Conservation (phyloP, 805 yeast species). For the Saturnispora hagleri region DNA sequence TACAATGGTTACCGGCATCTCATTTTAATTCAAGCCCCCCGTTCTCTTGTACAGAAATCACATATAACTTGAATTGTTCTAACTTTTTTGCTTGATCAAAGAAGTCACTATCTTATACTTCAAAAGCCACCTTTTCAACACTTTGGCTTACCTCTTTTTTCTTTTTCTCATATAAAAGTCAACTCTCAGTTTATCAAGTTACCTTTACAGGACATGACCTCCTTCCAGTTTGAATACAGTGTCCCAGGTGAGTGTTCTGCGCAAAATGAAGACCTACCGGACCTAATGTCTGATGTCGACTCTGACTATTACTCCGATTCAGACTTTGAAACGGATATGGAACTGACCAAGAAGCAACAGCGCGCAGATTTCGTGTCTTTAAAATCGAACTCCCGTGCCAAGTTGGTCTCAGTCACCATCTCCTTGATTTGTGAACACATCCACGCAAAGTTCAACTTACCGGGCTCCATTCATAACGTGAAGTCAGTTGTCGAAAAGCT, state of each 20-base stretch:
- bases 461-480: neutral
- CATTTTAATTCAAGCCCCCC: neutral
- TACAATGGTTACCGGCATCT: neutral
- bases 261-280: constrained; percentile 7
- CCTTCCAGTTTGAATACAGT: neutral
- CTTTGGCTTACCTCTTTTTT: neutral
- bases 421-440: constrained; percentile 2
- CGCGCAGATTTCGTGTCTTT: neutral
- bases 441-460: constrained; percentile 4
- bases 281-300: constrained; percentile 8
- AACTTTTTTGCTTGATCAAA: neutral
- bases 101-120: neutral
- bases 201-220: neutral
- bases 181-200: neutral
- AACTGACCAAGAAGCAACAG: neutral
- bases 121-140: neutral
- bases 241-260: neutral
- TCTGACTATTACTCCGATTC: constrained; percentile 2
- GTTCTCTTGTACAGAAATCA: neutral
- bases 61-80: neutral
- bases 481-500: neutral
- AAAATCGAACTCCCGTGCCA: neutral
- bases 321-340: constrained; percentile 5
- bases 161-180: neutral
- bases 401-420: constrained; percentile 5